Evolutionary conservation across 2,329 filamentous ascomycete genomes (phyloP), one percentile per base, ranked within the genome.

Genomic region (Teratosphaeriaceae sp.): DNA sequence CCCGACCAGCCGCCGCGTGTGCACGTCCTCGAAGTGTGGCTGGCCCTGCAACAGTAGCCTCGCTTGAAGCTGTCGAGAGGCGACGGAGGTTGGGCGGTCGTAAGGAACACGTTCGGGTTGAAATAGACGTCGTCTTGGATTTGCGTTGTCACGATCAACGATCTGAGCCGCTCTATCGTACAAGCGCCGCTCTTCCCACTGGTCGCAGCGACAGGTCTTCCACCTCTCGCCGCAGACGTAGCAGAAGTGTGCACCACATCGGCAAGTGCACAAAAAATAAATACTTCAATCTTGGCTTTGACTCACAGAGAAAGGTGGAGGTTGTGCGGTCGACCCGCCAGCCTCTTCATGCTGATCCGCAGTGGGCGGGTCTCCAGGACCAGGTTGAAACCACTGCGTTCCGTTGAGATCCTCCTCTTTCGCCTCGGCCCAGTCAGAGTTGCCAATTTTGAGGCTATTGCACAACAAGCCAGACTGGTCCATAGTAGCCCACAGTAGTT

Each of bases 231-330:
- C 56, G 22, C 60, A 61, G 1, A 54, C 41, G 39, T 60, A 62
- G 45, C 58, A 62, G 46, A 61, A 61, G 8, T 61, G 33, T 2
- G 52, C 48, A 8, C 50, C 46, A 26, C 55, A 61, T 12, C 20
- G 46, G 29, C 59, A 60, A 5, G 57, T 60, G 38, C n/a, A 42
- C 24, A 8, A 27, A 27, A 27, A 27, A 27, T 27, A 8, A 27
- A n/a, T 27, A 27, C 24, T 27, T 27, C 24, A 27, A 27, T 27
- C 24, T 27, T 27, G 24, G 24, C 24, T 27, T 27, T 27, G 24
- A 27, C 24, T 27, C 24, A 27, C 24, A 27, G 24, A n/a, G 8
- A 27, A 27, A 27, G 8, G 24, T 27, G n/a, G n/a, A n/a, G n/a
- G n/a, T n/a, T n/a, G n/a, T n/a, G n/a, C n/a, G n/a, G n/a, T n/a